Percentiles rank a stretch among this genome's conserved stretches.
Evolutionary conservation across 1,139 yeast genomes (phyloP).

Genomic region (Pneumocystis oryctolagi): DNA sequence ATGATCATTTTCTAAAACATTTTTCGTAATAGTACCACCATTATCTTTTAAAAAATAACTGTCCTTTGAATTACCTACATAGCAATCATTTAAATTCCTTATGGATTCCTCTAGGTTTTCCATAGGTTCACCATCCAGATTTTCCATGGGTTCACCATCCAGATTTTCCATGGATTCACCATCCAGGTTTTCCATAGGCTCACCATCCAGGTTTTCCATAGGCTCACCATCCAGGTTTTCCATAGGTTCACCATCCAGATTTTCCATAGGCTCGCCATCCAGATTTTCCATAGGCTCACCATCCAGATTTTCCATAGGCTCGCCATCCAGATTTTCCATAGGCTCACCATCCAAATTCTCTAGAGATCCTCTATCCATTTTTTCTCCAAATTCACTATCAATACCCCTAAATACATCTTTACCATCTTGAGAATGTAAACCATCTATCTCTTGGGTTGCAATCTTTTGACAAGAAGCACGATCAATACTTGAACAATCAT

Average conservation of each 20-base stretch:
- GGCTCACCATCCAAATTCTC: neutral
- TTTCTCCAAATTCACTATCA: neutral
- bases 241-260: constrained; percentile 1
- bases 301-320: neutral
- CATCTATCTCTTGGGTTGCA: neutral
- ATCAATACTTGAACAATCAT: neutral
- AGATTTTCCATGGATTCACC: neutral
- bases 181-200: neutral
- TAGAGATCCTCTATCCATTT: neutral
- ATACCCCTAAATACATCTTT: neutral
- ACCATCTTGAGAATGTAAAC: neutral
- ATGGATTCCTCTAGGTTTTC: neutral
- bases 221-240: neutral
- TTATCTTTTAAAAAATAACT: neutral
- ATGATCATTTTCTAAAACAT: neutral
- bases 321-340: neutral
- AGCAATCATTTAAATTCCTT: neutral
- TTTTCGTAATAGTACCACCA: neutral
- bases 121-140: neutral
- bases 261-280: neutral
- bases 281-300: neutral
- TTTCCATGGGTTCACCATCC: neutral
- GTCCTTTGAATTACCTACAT: too few species aligned
- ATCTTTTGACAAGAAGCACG: neutral
- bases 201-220: neutral